A percentile compares a stretch with the other conserved stretches of the same genome.
These are phyloP conservation scores for Psidium friedrichsthalianum DNA, from an alignment of 345 rosid species.

Conservation along the genomic window DNA sequence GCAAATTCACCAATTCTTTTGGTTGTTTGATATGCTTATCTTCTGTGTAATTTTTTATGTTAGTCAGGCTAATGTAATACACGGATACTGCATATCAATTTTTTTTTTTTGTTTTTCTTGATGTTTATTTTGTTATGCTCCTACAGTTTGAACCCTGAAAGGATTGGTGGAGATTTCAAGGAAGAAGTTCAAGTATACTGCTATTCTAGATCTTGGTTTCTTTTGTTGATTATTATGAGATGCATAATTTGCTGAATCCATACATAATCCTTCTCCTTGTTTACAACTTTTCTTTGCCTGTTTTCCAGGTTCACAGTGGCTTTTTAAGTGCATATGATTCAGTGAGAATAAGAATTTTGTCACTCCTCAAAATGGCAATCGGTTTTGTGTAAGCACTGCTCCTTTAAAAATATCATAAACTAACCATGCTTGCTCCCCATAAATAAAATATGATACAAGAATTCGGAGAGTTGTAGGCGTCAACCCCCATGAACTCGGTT, in stretches of 20 bases:
- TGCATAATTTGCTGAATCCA: background rate
- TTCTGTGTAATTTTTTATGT: background rate
- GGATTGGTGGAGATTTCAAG: constrained; percentile 91
- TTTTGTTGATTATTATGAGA: background rate
- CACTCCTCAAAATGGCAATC: constrained; percentile 52
- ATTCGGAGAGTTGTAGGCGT: background rate
- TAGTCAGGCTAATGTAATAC: background rate
- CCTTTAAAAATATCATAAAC: background rate
- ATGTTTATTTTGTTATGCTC: background rate
- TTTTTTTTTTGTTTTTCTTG: background rate
- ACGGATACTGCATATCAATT: background rate
- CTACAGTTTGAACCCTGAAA: constrained; percentile 78
- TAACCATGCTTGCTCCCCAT: background rate
- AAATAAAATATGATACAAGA: background rate
- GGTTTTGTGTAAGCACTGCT: constrained; percentile 51
- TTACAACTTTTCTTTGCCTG: background rate
- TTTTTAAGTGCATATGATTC: constrained; percentile 87
- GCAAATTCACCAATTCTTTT: background rate
- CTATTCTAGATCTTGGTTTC: background rate
- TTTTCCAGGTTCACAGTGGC: constrained; percentile 83
- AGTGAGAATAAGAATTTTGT: constrained; percentile 67
- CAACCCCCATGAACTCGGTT: background rate
- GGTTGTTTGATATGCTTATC: background rate
- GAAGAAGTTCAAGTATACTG: constrained; percentile 75
- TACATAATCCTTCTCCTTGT: background rate